Evolutionary conservation across 257 asterid species (phyloP), one percentile per base, ranked within the genome.

Genomic region (Solanum chaucha): DNA sequence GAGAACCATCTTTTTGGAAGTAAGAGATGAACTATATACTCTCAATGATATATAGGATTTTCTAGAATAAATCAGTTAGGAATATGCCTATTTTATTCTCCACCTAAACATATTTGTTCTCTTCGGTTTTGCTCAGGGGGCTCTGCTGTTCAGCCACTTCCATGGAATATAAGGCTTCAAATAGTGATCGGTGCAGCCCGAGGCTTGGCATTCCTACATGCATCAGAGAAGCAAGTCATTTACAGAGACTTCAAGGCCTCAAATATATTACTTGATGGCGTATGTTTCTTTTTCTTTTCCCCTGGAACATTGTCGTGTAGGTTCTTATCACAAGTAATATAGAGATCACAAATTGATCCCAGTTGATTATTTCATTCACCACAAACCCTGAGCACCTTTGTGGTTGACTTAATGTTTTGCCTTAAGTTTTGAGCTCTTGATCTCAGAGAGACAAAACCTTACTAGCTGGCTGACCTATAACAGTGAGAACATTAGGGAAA

Each of bases 1-100:
- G 99, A 96, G 94, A 95, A 96, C 90, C 99, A 96, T 89, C 97
- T 96, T 3, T 96, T 96, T 86, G 98, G 98, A 90, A 96, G 99
- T 96, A 91, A 92, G 98, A 34, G 40, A 32, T 22, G 22, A 5
- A 48, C 86, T 71, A 22, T 35, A 34, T 64, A 26, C 44, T 40
- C 48, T 32, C 28, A 61, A 58, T 20, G 36, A 59, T 83, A 35
- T 84, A 24, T n/a, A 34, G 55, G 55, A 51, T 48, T 28, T 30
- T 71, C 46, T 75, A 38, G 44, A 73, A 44, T 87, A 36, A 55
- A 46, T 38, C 67, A 77, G 59, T 46, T 15, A 22, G 65, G 26
- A 78, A 78, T 78, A 9, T 77, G n/a, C n/a, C 51, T 26, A 19
- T 34, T 9, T 48, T 38, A 65, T 44, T 15, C 44, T 73, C 44